Evolutionary conservation across 176 grass and related monocot species (phyloP), one percentile per base, ranked within the genome.

Genomic region (Oryza punctata): DNA sequence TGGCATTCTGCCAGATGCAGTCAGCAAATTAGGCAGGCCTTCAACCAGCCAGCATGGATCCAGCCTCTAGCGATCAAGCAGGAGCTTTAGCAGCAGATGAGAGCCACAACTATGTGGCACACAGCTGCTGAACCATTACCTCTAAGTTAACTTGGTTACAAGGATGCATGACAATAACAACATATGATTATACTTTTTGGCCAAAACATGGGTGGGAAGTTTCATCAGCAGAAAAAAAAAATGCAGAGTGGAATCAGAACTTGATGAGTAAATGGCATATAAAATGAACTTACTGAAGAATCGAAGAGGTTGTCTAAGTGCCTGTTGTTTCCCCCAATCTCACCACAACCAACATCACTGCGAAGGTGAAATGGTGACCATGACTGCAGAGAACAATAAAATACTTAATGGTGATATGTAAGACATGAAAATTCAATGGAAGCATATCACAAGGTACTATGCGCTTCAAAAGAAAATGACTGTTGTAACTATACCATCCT

Each of bases 311-410:
- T 66, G 77, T 61, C 35, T 72, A 64, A 68, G 70, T 19, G 73
- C 59, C 47, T 82, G 44, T 57, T 18, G 65, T 63, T 72, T 75
- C 71, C 85, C 40, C 21, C 90, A 63, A 65, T 61, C 38, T 84
- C 85, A 67, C 11, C 44, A 69, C 18, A 44, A 52, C 79, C 49
- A 72, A 49, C 50, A 77, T 81, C 77, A 33, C 81, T 84, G 74
- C 84, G 79, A 88, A 91, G 63, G 79, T 89, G 65, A 93, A 97
- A 97, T 11, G 95, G 95, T 76, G 89, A 91, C 95, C 95, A 97
- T 23, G 78, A 84, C 95, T 97, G 15, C 41, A 78, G 77, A 82
- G 54, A 86, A 79, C 25, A 63, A 70, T 27, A 76, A 88, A 85
- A 77, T 72, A 54, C 32, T 52, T 33, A 45, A 72, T 81, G 41